Base-by-base conservation (phyloP, 164 flowering plant genomes). In the Echeveria elegans region DNA sequence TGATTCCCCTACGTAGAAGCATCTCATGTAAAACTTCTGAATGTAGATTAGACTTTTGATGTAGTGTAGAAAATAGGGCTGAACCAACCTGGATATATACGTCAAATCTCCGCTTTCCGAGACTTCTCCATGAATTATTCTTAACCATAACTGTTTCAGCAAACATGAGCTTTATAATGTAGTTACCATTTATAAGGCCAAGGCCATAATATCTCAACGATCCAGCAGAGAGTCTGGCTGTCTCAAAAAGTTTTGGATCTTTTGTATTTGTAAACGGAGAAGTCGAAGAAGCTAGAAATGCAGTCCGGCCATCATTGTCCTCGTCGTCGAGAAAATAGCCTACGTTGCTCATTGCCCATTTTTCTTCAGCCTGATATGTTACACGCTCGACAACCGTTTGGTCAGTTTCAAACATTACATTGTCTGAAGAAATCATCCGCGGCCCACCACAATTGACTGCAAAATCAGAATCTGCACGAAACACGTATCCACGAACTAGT, bases 71-170 rank as follows among this genome's bases (percentile, higher is more conserved):
- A 21, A 50, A 50, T 21, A 6, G 7, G 7, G 21, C 21, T 50
- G 21, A 50, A 50, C 11, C 6, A 5, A 61, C 80, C 73, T 77
- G 80, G 26, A 77, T 52, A 45, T 74, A 74, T 30, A 74, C 60
- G 53, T 77, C 69, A 15, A 77, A 74, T 15, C 69, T 63, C 30
- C 80, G 75, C 69, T 71, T 75, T 64, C 69, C 81, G 1, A 78
- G 66, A 71, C 81, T 73, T 21, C 50, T 1, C 78, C 75, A 78
- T 10, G 67, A 34, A 34, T 71, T 30, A 66, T 62, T 31, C 70
- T 18, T 53, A 71, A 41, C 62, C 64, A 31, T 58, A 61, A 36
- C 3, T 36, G 21, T 30, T 66, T 78, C 80, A 19, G 77, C 80
- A 68, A 77, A 77, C 4, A 19, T 59, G 36, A 77, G 45, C 8